Conservation (phyloP, 768 basidiomycete species). For the Lyophyllum shimeji region DNA sequence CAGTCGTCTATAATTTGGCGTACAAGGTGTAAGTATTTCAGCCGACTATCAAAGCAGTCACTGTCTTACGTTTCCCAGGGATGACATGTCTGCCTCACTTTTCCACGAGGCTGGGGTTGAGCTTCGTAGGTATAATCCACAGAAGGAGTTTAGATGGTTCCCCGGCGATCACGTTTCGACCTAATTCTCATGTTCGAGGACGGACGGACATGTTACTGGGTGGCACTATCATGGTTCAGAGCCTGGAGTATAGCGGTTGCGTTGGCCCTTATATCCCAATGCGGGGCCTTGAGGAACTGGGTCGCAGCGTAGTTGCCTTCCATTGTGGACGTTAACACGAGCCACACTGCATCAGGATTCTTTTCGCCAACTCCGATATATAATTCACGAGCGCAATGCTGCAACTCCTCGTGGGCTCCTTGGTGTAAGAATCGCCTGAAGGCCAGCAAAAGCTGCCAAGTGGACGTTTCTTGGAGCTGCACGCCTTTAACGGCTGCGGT, state of each 20-base stretch:
- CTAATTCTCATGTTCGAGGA: background rate
- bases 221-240: background rate
- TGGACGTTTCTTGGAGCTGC: constrained; percentile 62
- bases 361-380: constrained; percentile 58
- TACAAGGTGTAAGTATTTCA: constrained; percentile 82
- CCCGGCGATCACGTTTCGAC: constrained; percentile 8
- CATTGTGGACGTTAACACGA: constrained; percentile 60
- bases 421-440: constrained; percentile 77
- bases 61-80: constrained; percentile 42
- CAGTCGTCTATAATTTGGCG: constrained; percentile 91
- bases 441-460: constrained; percentile 80
- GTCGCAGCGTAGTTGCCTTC: constrained; percentile 40
- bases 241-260: constrained; percentile 31
- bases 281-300: constrained; percentile 50
- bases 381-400: constrained; percentile 59
- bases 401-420: constrained; percentile 72
- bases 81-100: constrained; percentile 77
- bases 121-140: constrained; percentile 66
- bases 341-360: constrained; percentile 86
- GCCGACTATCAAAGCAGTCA: background rate
- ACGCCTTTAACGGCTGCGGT: constrained; percentile 64
- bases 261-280: constrained; percentile 63
- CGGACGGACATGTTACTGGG: background rate
- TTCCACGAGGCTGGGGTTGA: constrained; percentile 83
- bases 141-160: constrained; percentile 3